Evolutionary conservation across 352 stramenopile genomes (phyloP), one percentile per base, ranked within the genome.

Genomic region (Globisporangium alternatum): DNA sequence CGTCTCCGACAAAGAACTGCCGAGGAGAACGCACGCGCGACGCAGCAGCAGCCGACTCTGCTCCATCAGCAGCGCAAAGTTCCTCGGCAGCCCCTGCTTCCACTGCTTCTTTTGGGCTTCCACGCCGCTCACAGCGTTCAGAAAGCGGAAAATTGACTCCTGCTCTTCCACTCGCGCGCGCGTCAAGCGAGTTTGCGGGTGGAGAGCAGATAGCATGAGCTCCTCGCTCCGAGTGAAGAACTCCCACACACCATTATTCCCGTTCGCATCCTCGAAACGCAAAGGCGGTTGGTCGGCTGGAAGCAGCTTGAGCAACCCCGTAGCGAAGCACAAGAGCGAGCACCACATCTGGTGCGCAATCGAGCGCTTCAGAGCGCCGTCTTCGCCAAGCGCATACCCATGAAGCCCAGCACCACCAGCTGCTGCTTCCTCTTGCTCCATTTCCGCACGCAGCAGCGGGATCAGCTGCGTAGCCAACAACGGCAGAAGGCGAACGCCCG

Each of bases 311-410:
- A 86, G 28, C 48, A 86, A 67, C 5, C 75, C 75, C 28, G 65
- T 54, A 1, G 76, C 74, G 59, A 86, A 81, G 41, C 80, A 65
- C 17, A 91, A 65, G 25, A 82, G 70, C 43, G 70, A 65, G 37
- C 82, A 91, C 82, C 82, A 91, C 70, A 82, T 79, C n/a, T 67
- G 64, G 43, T 91, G 82, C 3, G 73, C 75, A 9, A 70, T 48
- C 0, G 82, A 89, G 4, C 77, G 75, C 22, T 76, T 66, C 15
- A 33, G 39, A 1, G 33, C 54, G 41, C 69, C 66, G 31, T 31
- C 58, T 13, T 61, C 56, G 41, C 19, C 35, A 15, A 33, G 4
- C 6, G 51, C 35, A 45, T 89, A 89, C 3, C 80, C 80, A 3
- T 77, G 77, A n/a, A 75, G 22, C 1, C 66, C 68, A 15, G 56